Base-by-base conservation (phyloP, 805 yeast species). In the Barnettozyma siamensis region DNA sequence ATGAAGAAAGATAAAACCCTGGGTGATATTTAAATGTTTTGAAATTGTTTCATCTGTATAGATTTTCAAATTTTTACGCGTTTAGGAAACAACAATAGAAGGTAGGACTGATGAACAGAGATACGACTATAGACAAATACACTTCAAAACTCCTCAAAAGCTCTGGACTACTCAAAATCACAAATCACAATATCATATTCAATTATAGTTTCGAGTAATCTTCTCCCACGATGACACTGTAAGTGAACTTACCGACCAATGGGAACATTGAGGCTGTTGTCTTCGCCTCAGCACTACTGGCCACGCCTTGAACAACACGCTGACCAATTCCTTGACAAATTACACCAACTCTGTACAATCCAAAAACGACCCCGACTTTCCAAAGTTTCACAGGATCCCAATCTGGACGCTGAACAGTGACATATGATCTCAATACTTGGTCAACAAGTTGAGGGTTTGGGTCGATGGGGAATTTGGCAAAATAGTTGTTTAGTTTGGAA, bases 251-350 rank as follows among this genome's bases (percentile, higher is more conserved):
- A 2, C 65, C 61, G 28, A 64, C 53, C 11, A 53, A 42, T 9
- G 60, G 59, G 35, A 53, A 62, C 46, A 58, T 44, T 3, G 47
- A 40, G 3, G 69, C 76, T 17, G 65, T 59, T 1, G 56, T 56
- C 7, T 59, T 58, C 3, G 83, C 83, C 41, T 67, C 62, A 0
- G 75, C 75, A 33, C 76, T 69, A 21, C 76, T 70, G 2, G 82
- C 81, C 29, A 68, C 70, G 10, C 82, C 82, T 38, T 65, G 59
- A 10, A 65, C 62, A 1, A 66, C 62, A 39, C 83, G 63, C 62
- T 78, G 76, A 5, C 77, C 78, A 37, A 78, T 76, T 3, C 85
- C 85, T 47, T 78, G 85, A 15, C 72, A 64, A 41, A 78, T 78
- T 15, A 78, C 82, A 43, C 73, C 66, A 16, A 77, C 63, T 18